Conservation (phyloP, 352 stramenopile species). For the Globisporangium cylindrosporum region DNA sequence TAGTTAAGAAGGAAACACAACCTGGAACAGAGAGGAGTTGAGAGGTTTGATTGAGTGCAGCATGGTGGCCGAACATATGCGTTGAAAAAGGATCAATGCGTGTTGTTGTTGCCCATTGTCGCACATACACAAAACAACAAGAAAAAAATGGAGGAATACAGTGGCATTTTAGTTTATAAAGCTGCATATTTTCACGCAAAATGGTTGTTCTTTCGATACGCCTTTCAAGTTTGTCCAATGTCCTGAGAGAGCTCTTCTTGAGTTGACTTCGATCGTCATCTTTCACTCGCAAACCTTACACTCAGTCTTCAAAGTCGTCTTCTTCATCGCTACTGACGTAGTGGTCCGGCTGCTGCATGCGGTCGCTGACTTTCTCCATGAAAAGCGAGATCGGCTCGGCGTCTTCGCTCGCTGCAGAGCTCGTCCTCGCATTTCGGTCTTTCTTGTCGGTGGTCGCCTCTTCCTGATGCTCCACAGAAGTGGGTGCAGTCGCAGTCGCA, state of each 20-base stretch:
- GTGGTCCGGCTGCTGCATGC: neutral
- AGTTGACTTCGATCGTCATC: slow-evolving; percentile 18
- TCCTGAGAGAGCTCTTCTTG: no score
- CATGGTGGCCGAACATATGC: neutral
- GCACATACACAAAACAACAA: neutral
- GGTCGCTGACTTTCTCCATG: slow-evolving; percentile 12
- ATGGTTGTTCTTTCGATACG: slow-evolving; percentile 3
- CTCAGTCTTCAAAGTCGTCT: slow-evolving; percentile 29
- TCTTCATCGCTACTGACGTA: slow-evolving; percentile 26
- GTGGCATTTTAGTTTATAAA: slow-evolving; percentile 13
- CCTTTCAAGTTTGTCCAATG: neutral
- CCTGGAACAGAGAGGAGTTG: neutral
- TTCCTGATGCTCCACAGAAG: neutral
- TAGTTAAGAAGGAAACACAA: neutral
- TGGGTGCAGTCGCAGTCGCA: neutral
- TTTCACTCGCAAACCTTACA: neutral
- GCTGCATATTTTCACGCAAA: slow-evolving; percentile 6
- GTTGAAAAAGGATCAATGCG: neutral
- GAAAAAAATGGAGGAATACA: slow-evolving; percentile 8
- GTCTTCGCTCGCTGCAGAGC: slow-evolving; percentile 16
- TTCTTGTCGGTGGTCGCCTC: neutral
- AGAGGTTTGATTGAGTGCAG: no score
- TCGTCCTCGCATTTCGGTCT: neutral
- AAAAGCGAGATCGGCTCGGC: slow-evolving; percentile 11
- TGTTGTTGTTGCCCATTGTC: neutral